Evolutionary conservation across 2,329 filamentous ascomycete genomes (phyloP).

Genomic region (Colletotrichum lini): DNA sequence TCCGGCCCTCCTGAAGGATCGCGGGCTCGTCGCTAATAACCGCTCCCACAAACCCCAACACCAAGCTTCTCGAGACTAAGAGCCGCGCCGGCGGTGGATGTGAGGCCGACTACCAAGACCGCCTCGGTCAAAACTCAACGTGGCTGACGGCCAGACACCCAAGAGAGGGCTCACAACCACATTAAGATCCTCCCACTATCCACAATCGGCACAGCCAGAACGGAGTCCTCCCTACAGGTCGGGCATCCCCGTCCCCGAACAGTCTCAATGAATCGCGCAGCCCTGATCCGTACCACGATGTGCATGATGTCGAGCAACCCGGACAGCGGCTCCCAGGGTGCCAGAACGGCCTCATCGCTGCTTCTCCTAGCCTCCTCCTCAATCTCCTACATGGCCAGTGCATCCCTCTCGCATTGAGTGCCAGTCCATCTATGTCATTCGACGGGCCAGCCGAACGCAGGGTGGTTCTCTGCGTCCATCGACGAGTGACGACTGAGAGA

Average conservation of each 20-base stretch:
- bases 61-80: conserved; percentile 10
- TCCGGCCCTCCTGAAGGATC: conserved; percentile 32
- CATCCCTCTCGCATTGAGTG: conserved; percentile 26
- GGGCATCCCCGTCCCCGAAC: conserved; percentile 35
- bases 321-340: conserved; percentile 3
- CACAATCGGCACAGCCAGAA: conserved; percentile 27
- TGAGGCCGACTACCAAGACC: conserved; percentile 9
- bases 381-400: conserved; percentile 32
- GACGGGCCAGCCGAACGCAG: conserved; percentile 10
- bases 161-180: not conserved
- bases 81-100: not conserved
- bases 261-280: conserved; percentile 36
- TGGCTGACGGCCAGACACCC: conserved; percentile 6
- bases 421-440: conserved; percentile 21
- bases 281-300: conserved; percentile 27
- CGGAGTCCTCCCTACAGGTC: conserved; percentile 12
- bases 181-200: not conserved
- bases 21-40: conserved; percentile 1
- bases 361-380: conserved; percentile 7
- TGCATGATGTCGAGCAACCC: conserved; percentile 33
- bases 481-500: conserved; percentile 1
- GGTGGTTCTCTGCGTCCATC: not conserved
- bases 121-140: conserved; percentile 8
- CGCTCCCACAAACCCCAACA: conserved; percentile 17
- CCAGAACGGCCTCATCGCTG: conserved; percentile 1